Evolutionary conservation across 371 early-diverging fungal species (phyloP).

Genomic region (Dinochytrium kinnereticum): DNA sequence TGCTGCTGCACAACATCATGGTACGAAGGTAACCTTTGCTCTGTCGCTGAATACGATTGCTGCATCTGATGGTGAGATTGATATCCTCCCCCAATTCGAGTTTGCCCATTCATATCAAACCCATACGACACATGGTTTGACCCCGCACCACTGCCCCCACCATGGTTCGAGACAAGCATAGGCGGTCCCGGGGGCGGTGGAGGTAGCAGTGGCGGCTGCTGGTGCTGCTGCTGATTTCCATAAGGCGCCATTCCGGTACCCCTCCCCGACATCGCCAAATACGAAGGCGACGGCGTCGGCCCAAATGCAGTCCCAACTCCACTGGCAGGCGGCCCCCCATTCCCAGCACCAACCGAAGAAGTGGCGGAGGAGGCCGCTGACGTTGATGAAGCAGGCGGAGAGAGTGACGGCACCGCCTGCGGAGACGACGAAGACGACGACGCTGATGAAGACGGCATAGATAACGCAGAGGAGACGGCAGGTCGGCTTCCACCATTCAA

Average conservation of each 20-base stretch:
- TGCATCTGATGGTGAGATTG: too few species aligned
- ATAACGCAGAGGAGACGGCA: neutral
- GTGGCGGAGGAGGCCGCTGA: constrained; percentile 4
- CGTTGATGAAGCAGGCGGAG: constrained; percentile 16
- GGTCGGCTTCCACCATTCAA: neutral
- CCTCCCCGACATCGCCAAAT: neutral
- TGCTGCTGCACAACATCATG: too few species aligned
- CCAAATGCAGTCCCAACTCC: too few species aligned
- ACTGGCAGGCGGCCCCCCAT: too few species aligned
- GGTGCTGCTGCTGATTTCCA: constrained; percentile 8
- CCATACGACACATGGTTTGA: too few species aligned
- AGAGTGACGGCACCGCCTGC: neutral
- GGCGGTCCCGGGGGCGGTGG: neutral
- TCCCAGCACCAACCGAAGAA: too few species aligned
- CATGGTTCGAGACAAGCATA: neutral
- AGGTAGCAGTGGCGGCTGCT: constrained; percentile 10
- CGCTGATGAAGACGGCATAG: constrained; percentile 14
- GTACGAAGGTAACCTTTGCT: too few species aligned
- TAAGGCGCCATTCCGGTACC: neutral
- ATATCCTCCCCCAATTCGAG: too few species aligned
- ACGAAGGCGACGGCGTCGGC: too few species aligned
- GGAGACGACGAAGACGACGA: constrained; percentile 14
- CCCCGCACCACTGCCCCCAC: too few species aligned
- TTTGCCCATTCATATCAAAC: too few species aligned
- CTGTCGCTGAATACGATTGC: too few species aligned